Conservation (phyloP, 768 basidiomycete species). For the Amanita muscaria region DNA sequence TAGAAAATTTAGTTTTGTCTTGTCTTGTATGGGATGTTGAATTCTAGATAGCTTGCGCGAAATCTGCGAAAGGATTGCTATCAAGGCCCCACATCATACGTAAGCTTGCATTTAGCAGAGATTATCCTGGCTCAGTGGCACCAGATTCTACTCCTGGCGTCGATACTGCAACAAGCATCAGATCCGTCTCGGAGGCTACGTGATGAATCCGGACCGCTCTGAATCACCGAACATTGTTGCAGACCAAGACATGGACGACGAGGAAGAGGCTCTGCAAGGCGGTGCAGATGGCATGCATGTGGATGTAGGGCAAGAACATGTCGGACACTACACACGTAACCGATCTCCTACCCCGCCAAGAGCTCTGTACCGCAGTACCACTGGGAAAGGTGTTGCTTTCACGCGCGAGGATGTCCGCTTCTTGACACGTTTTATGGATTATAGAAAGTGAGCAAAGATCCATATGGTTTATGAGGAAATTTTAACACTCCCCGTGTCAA, state of each 20-base stretch:
- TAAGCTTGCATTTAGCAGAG: constrained; percentile 28
- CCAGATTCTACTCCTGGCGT: constrained; percentile 84
- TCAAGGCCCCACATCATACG: constrained; percentile 90
- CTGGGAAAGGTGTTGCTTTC: constrained; percentile 85
- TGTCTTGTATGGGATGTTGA: background rate
- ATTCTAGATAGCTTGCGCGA: constrained; percentile 48
- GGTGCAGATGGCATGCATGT: constrained; percentile 36
- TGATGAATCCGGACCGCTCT: constrained; percentile 58
- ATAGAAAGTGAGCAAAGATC: constrained; percentile 49
- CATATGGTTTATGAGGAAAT: constrained; percentile 1
- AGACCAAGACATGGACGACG: constrained; percentile 36
- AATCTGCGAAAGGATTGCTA: constrained; percentile 80
- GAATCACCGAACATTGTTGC: constrained; percentile 35
- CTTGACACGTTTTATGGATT: constrained; percentile 67
- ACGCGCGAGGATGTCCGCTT: constrained; percentile 77
- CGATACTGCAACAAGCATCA: constrained; percentile 91
- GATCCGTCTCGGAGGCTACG: constrained; percentile 79
- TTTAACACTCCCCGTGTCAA: constrained; percentile 16
- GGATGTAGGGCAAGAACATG: constrained; percentile 29
- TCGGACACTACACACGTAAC: constrained; percentile 29
- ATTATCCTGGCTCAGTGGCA: background rate
- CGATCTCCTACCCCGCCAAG: constrained; percentile 77
- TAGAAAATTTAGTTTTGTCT: background rate
- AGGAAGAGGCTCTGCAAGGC: constrained; percentile 24
- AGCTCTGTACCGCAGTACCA: constrained; percentile 75